Conservation (phyloP, 257 asterid species). For the Scutellaria galericulata region DNA sequence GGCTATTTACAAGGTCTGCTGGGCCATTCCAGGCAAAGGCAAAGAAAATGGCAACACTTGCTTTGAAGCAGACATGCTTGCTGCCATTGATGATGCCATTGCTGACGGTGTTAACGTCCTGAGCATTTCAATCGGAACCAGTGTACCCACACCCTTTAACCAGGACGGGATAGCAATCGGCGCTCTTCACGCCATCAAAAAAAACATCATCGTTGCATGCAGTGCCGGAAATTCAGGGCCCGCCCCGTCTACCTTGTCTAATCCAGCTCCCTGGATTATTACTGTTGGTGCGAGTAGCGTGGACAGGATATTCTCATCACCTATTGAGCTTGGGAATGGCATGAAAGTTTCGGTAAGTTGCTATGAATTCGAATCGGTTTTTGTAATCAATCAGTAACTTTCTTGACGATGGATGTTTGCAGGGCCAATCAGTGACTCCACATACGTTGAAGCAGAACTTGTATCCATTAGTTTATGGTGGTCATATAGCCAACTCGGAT, state of each 20-base stretch:
- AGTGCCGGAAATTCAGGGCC: constrained; percentile 95
- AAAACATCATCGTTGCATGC: constrained; percentile 69
- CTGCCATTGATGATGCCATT: constrained; percentile 92
- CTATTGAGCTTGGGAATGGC: constrained; percentile 73
- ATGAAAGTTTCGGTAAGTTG: constrained; percentile 47
- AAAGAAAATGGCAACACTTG: constrained; percentile 75
- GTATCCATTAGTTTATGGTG: constrained; percentile 75
- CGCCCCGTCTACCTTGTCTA: constrained; percentile 53
- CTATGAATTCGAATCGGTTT: not conserved
- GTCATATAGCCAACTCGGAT: constrained; percentile 51
- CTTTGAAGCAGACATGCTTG: constrained; percentile 79
- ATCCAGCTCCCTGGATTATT: constrained; percentile 91
- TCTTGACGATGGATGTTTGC: constrained; percentile 23
- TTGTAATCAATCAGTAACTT: not conserved
- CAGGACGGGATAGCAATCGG: constrained; percentile 74
- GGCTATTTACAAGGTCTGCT: constrained; percentile 90
- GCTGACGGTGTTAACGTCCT: constrained; percentile 81
- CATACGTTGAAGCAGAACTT: constrained; percentile 52
- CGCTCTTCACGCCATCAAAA: constrained; percentile 75
- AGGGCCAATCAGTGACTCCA: constrained; percentile 86
- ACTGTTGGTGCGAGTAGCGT: constrained; percentile 92
- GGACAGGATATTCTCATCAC: constrained; percentile 60
- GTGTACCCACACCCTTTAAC: constrained; percentile 42
- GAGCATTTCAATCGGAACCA: constrained; percentile 75
- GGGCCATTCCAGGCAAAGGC: constrained; percentile 68